phyloP scores from a whole-genome alignment of 2,329 filamentous ascomycete species.

The Botrytis deweyae region DNA sequence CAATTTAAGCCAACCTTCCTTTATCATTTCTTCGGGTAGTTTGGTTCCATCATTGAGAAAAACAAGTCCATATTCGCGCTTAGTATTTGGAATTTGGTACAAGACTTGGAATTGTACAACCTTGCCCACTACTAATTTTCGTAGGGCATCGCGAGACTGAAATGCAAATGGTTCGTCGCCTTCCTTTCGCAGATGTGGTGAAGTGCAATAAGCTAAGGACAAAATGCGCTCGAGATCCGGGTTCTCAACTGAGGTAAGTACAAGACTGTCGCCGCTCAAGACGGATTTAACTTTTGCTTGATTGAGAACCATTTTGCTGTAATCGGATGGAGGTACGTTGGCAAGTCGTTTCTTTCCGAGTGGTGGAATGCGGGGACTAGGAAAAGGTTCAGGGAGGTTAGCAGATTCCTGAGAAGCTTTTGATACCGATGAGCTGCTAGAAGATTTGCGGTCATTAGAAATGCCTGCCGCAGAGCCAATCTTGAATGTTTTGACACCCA shows the following conservation, averaged over 20 bases:
- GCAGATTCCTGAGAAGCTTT: slow-evolving; percentile 30
- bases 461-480: slow-evolving; percentile 29
- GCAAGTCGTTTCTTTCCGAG: slow-evolving; percentile 29
- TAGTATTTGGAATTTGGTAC: slow-evolving; percentile 82
- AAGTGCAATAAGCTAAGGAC: slow-evolving; percentile 88
- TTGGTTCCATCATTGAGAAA: slow-evolving; percentile 72
- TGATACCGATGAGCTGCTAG: slow-evolving; percentile 24
- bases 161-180: slow-evolving; percentile 92
- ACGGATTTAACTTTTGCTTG: slow-evolving; percentile 86
- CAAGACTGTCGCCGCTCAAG: slow-evolving; percentile 86
- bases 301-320: slow-evolving; percentile 38
- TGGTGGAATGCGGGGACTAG: slow-evolving; percentile 30
- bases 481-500: slow-evolving; percentile 32
- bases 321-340: slow-evolving; percentile 38
- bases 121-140: slow-evolving; percentile 81
- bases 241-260: slow-evolving; percentile 79
- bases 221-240: slow-evolving; percentile 79
- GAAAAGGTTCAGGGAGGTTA: slow-evolving; percentile 42
- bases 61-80: slow-evolving; percentile 84
- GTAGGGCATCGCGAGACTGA: slow-evolving; percentile 89
- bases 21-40: slow-evolving; percentile 79
- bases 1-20: slow-evolving; percentile 89
- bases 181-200: slow-evolving; percentile 82
- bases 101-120: slow-evolving; percentile 79
- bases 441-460: slow-evolving; percentile 15